These are phyloP conservation scores for Cladosporium halotolerans DNA, from an alignment of 2,329 filamentous ascomycete species.

Conservation along the genomic window DNA sequence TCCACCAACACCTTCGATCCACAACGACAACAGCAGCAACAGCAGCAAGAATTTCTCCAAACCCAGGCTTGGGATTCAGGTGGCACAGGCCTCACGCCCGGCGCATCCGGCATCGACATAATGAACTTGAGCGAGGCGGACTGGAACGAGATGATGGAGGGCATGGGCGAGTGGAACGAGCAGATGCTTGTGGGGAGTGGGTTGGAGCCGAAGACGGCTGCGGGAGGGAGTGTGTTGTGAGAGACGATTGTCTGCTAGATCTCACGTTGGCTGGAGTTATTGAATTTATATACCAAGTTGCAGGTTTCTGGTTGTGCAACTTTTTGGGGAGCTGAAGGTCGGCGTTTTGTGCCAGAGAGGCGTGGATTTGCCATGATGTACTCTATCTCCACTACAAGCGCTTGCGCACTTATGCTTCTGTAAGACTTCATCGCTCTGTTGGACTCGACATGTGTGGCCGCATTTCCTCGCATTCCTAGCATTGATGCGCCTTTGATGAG, in stretches of 20 bases:
- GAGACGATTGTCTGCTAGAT: background rate
- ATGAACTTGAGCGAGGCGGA: conserved; percentile 28
- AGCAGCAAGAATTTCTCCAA: background rate
- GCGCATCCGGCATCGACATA: conserved; percentile 18
- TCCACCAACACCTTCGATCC: conserved; percentile 5
- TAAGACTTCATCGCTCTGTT: too few species aligned
- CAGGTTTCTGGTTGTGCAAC: too few species aligned
- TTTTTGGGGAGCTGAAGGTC: too few species aligned
- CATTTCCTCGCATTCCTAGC: too few species aligned
- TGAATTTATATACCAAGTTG: too few species aligned
- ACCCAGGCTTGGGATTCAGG: conserved; percentile 17
- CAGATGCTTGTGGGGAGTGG: background rate
- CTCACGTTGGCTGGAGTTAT: too few species aligned
- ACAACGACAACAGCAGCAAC: background rate
- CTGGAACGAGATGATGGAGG: conserved; percentile 26
- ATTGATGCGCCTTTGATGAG: too few species aligned
- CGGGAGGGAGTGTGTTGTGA: background rate
- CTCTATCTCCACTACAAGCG: too few species aligned
- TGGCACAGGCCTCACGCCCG: conserved; percentile 17
- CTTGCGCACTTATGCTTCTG: too few species aligned
- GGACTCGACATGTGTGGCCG: too few species aligned
- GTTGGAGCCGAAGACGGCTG: background rate
- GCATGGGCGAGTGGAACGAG: conserved; percentile 13
- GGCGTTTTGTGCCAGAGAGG: too few species aligned
- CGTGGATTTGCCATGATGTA: too few species aligned